These are phyloP conservation scores for Mycena filopes DNA, from an alignment of 768 basidiomycete species.

Conservation along the genomic window DNA sequence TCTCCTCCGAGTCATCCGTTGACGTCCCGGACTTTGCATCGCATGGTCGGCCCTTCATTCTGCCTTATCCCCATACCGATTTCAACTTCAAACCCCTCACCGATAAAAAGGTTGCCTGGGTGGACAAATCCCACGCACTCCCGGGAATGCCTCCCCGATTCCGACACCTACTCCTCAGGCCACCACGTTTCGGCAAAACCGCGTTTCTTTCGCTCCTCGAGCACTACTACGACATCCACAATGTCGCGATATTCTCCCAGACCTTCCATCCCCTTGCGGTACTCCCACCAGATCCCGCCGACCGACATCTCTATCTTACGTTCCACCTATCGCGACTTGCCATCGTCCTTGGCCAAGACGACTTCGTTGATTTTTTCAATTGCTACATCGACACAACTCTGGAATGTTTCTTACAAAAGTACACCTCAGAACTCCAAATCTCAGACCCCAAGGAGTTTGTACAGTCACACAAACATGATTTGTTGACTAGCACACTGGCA, in stretches of 20 bases:
- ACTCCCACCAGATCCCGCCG: neutral
- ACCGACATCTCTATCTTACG: constrained; percentile 3
- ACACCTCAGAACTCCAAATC: neutral
- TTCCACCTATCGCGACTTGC: neutral
- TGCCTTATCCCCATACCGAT: neutral
- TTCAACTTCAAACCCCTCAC: neutral
- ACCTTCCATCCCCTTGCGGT: neutral
- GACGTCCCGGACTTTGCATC: neutral
- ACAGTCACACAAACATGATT: neutral
- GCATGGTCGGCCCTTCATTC: neutral
- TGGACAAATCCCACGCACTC: neutral
- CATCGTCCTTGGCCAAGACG: neutral
- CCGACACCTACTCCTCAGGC: constrained; percentile 6
- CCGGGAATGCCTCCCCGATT: neutral
- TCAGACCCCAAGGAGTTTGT: neutral
- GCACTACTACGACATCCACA: constrained; percentile 8
- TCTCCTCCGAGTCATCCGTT: neutral
- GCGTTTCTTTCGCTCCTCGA: neutral
- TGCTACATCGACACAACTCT: neutral
- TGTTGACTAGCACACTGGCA: neutral
- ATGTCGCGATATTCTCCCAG: neutral
- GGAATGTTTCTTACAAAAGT: neutral
- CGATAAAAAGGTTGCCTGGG: neutral
- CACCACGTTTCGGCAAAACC: constrained; percentile 11
- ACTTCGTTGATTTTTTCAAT: neutral